phyloP scores from a whole-genome alignment of 331 rosid species.

The Ulmus americana region DNA sequence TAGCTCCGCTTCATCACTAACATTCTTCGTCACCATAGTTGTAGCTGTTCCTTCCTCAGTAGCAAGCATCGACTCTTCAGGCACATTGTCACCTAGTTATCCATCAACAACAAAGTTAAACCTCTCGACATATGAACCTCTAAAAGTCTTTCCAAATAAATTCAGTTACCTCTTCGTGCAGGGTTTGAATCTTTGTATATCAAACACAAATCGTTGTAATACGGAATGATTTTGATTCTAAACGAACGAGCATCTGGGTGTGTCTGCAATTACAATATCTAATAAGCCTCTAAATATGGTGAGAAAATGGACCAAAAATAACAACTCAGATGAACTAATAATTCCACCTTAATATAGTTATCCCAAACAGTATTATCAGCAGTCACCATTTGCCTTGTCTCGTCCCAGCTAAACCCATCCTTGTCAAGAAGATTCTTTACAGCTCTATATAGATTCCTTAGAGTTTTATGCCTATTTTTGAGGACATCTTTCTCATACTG shows the following conservation, averaged over 20 bases:
- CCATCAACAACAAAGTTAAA: constrained; percentile 22
- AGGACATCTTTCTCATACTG: constrained; percentile 73
- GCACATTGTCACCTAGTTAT: constrained; percentile 35
- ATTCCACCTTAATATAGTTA: constrained; percentile 53
- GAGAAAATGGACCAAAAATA: neutral
- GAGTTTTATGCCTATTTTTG: constrained; percentile 65
- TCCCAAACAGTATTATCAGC: constrained; percentile 71
- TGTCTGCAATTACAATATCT: constrained; percentile 31
- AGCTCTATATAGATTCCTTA: constrained; percentile 54
- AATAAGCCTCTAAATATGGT: too few species aligned
- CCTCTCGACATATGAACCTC: constrained; percentile 21
- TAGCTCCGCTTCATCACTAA: constrained; percentile 28
- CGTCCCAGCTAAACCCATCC: constrained; percentile 66
- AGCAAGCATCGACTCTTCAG: constrained; percentile 30
- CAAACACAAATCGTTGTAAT: constrained; percentile 43
- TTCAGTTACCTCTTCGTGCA: constrained; percentile 39
- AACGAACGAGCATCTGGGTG: constrained; percentile 48
- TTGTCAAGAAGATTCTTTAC: constrained; percentile 47
- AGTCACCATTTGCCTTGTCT: constrained; percentile 57
- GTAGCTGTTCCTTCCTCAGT: constrained; percentile 28
- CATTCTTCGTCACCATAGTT: constrained; percentile 25
- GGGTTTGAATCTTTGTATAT: constrained; percentile 41
- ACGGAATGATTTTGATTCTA: constrained; percentile 62
- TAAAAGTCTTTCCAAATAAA: constrained; percentile 3
- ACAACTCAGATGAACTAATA: neutral